Conservation (phyloP, 805 yeast species). For the Starmerella kuoi region DNA sequence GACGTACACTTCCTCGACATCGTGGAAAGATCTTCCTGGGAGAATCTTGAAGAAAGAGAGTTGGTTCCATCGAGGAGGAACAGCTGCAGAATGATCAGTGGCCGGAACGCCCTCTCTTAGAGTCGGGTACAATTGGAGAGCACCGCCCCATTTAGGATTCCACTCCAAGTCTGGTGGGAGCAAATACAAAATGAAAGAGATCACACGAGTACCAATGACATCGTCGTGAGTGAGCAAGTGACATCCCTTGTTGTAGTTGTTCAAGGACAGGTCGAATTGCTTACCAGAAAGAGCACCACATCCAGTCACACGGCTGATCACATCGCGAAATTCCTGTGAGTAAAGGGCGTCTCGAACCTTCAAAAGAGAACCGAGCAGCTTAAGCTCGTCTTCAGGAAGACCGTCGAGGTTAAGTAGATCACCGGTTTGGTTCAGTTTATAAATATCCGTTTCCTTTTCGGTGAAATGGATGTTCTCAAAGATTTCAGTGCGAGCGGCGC, state of each 20-base stretch:
- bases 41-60: constrained; percentile 91
- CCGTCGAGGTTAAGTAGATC: constrained; percentile 85
- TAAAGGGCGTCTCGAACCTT: constrained; percentile 79
- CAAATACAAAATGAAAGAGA: constrained; percentile 80
- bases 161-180: constrained; percentile 85
- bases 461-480: constrained; percentile 77
- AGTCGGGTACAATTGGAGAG: constrained; percentile 73
- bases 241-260: constrained; percentile 84
- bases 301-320: constrained; percentile 63
- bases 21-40: constrained; percentile 95
- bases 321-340: constrained; percentile 70
- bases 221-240: constrained; percentile 94
- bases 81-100: constrained; percentile 53
- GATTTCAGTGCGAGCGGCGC: constrained; percentile 76
- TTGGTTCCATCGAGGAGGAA: constrained; percentile 91
- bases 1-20: constrained; percentile 90
- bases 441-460: constrained; percentile 91
- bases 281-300: constrained; percentile 84
- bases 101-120: constrained; percentile 81
- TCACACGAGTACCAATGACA: constrained; percentile 89
- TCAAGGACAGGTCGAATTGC: constrained; percentile 85
- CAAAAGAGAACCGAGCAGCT: constrained; percentile 59
- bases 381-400: constrained; percentile 59
- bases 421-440: constrained; percentile 78
- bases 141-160: constrained; percentile 92